These are phyloP conservation scores for Periconia digitata DNA, from an alignment of 2,329 filamentous ascomycete genomes.

Conservation along the genomic window DNA sequence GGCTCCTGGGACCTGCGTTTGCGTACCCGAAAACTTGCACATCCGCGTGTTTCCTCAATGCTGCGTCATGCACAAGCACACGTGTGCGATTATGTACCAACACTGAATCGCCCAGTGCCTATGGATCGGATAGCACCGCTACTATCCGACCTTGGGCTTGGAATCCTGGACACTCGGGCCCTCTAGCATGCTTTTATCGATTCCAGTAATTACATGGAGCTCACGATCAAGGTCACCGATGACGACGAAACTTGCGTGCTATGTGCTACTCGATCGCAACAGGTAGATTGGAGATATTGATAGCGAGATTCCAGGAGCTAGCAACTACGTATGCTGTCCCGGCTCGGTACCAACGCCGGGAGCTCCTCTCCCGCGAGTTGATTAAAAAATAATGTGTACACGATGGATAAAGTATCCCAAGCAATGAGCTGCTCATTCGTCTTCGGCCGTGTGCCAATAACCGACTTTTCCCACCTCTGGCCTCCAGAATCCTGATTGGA, in stretches of 20 bases:
- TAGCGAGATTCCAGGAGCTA: slow-evolving; percentile 18
- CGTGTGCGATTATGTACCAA: too few species aligned
- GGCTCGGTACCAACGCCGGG: too few species aligned
- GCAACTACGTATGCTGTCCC: background rate
- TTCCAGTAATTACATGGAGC: too few species aligned
- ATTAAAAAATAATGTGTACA: background rate
- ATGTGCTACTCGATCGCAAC: slow-evolving; percentile 3
- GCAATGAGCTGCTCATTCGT: too few species aligned
- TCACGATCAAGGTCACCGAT: background rate
- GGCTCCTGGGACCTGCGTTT: background rate
- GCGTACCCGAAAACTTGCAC: background rate
- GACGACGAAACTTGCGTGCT: slow-evolving; percentile 2
- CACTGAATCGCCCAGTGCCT: background rate
- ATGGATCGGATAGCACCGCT: background rate
- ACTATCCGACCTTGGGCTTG: background rate
- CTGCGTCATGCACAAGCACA: background rate
- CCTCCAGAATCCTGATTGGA: background rate
- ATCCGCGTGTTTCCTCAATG: background rate
- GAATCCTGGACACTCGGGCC: background rate
- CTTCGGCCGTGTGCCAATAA: slow-evolving; percentile 7
- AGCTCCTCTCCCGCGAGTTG: too few species aligned
- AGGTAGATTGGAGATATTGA: slow-evolving; percentile 27
- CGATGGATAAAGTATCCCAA: background rate
- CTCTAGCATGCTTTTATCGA: background rate
- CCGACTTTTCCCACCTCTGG: background rate